Conservation (phyloP, 495 filamentous ascomycete species). For the Pseudotulostoma volvatum region DNA sequence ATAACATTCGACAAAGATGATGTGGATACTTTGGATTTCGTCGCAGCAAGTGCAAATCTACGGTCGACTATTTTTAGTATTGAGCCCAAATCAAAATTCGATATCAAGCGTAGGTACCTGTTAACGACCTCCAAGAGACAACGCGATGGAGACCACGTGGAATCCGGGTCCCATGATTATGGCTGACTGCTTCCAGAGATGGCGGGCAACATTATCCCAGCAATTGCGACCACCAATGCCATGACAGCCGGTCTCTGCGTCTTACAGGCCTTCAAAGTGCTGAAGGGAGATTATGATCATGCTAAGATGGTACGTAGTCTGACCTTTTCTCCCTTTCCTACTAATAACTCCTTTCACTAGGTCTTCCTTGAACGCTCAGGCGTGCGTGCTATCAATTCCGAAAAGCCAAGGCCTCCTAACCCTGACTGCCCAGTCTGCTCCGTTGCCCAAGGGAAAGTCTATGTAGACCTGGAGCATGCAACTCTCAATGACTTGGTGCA, state of each 20-base stretch:
- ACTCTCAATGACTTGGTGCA: conserved; percentile 74
- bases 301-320: conserved; percentile 33
- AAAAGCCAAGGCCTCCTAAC: conserved; percentile 60
- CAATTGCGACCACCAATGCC: conserved; percentile 95
- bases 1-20: conserved; percentile 96
- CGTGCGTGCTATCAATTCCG: conserved; percentile 56
- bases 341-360: conserved; percentile 14
- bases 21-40: conserved; percentile 87
- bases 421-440: conserved; percentile 71
- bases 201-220: conserved; percentile 97
- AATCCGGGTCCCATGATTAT: neutral
- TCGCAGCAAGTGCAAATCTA: conserved; percentile 77
- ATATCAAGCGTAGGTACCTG: conserved; percentile 58
- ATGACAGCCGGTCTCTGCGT: conserved; percentile 91
- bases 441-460: conserved; percentile 44
- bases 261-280: conserved; percentile 80
- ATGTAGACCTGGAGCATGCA: conserved; percentile 54
- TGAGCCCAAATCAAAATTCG: conserved; percentile 76
- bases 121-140: no score
- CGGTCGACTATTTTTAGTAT: conserved; percentile 76
- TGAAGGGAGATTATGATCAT: conserved; percentile 52
- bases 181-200: conserved; percentile 43
- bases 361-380: conserved; percentile 64
- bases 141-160: no score
- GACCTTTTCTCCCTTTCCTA: neutral